Base-by-base conservation (phyloP, 345 rosid genomes). In the Citrus mangshanensis region DNA sequence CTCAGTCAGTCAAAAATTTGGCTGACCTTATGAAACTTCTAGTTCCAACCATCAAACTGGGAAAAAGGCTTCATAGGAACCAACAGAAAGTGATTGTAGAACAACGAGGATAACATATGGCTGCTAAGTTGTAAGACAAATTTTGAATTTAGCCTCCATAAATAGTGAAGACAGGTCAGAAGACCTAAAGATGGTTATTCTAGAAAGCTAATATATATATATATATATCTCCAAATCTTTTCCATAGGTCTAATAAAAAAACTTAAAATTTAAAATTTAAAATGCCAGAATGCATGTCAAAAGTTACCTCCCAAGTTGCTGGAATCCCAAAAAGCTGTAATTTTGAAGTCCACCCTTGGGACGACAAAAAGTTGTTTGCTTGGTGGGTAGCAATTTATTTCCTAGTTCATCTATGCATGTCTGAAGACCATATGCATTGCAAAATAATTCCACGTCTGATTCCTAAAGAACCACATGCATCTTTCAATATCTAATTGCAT, bases 361-460 rank as follows among this genome's bases (percentile, higher is more conserved):
- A 64, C 18, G 38, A 40, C 70, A 73, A 65, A 95, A 89, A n/a
- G 82, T 89, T 80, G 88, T 35, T 83, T 95, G 99, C 86, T 90
- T 95, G 27, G 89, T 81, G 5, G 93, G 91, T 78, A 93, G 78
- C 71, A 85, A 80, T 82, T 77, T 89, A 70, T 85, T 85, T 79
- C 94, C 95, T 32, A 70, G 81, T 30, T 86, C 86, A 76, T 95
- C 95, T 4, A 76, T 56, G 61, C 69, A 79, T 38, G 85, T 88
- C 89, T 90, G 81, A n/a, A 95, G 97, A 75, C 97, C 93, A 71
- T 92, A 95, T 59, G 91, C 93, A 59, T 85, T 85, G 88, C 99
- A 93, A 71, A 95, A 75, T 24, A 86, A 78, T 81, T 92, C 90
- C 79, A 84, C 78, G 64, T 93, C 96, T 28, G 88, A 79, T 77